A percentile compares a stretch with the other conserved stretches of the same genome.
phyloP scores from a whole-genome alignment of 352 stramenopile genomes.

The Aphanomyces stellatus region DNA sequence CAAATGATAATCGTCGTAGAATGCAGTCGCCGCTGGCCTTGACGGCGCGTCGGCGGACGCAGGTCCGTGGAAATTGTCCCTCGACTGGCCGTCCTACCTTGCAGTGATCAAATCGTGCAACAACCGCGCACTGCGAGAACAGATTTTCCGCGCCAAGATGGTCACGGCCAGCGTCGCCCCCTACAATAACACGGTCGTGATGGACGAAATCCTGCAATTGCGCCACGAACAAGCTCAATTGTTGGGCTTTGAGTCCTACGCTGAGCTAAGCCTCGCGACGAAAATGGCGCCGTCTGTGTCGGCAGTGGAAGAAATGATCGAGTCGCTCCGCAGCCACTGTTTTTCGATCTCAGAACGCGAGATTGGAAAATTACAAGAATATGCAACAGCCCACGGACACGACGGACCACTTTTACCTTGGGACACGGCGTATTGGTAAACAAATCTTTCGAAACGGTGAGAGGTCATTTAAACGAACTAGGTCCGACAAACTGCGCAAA shows the following conservation, averaged over 20 bases:
- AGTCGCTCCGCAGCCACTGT: slow-evolving; percentile 90
- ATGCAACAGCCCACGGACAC: slow-evolving; percentile 77
- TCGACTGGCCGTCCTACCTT: slow-evolving; percentile 93
- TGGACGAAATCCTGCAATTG: slow-evolving; percentile 91
- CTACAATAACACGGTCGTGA: slow-evolving; percentile 91
- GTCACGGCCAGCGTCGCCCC: slow-evolving; percentile 79
- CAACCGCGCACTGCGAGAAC: slow-evolving; percentile 86
- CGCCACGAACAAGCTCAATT: slow-evolving; percentile 87
- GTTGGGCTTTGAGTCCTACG: slow-evolving; percentile 92
- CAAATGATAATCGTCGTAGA: slow-evolving; percentile 7
- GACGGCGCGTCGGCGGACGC: slow-evolving; percentile 53
- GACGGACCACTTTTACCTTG: slow-evolving; percentile 82
- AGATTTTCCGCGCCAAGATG: slow-evolving; percentile 90
- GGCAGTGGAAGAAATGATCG: slow-evolving; percentile 89
- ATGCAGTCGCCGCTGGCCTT: slow-evolving; percentile 26
- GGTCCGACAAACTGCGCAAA: slow-evolving; percentile 92
- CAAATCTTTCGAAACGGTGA: neutral
- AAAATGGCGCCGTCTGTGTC: slow-evolving; percentile 96
- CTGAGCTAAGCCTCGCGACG: slow-evolving; percentile 85
- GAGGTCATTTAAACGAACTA: neutral
- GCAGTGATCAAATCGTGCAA: slow-evolving; percentile 94
- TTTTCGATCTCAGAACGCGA: slow-evolving; percentile 86
- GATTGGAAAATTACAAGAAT: slow-evolving; percentile 83
- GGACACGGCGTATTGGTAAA: slow-evolving; percentile 91
- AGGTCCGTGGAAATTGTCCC: slow-evolving; percentile 93